Base-by-base conservation (phyloP, 2,329 filamentous ascomycete species). In the Gaeumannomyces tritici region DNA sequence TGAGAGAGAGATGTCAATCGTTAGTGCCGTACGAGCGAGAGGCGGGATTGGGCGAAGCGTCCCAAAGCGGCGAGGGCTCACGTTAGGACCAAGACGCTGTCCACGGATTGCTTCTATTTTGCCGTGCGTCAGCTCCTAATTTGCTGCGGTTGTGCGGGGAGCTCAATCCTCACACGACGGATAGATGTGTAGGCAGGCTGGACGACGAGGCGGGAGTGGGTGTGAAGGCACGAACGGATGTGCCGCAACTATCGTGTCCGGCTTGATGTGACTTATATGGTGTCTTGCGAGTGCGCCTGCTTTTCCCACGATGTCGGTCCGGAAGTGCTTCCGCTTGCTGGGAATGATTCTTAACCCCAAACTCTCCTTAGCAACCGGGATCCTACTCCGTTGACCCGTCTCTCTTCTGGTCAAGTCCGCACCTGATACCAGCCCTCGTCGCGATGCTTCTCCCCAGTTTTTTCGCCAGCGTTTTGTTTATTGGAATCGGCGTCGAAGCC, bases 401-500 rank as follows among this genome's bases (percentile, higher is more conserved):
- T 21, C n/a, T 4, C 21, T 2, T 51, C 42, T 4, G 42, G n/a
- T 18, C n/a, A n/a, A 21, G 18, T n/a, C 18, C 21, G 42, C 21
- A 51, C n/a, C 13, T 51, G 42, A 7, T 4, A 51, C n/a, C 42
- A 51, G 18, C 42, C 42, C 42, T 27, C 55, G 21, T 26, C 24
- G 28, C 28, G 55, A 56, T 56, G 55, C 24, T 56, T 15, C 55
- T 56, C 55, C 55, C 13, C 11, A 24, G 13, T 13, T 18, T 56
- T 11, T 12, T 56, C 55, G 55, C 55, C 26, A 24, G 55, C 55
- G 5, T 28, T 26, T 26, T 26, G 24, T 26, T 56, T 15, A 2
- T 18, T 24, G 55, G 3, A n/a, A 51, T 56, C 18, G 55, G 55
- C 11, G 57, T n/a, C 26, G 29, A 31, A 35, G 66, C 65, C 51